phyloP scores from a whole-genome alignment of 768 basidiomycete genomes.

The Phylloporus arenicola region DNA sequence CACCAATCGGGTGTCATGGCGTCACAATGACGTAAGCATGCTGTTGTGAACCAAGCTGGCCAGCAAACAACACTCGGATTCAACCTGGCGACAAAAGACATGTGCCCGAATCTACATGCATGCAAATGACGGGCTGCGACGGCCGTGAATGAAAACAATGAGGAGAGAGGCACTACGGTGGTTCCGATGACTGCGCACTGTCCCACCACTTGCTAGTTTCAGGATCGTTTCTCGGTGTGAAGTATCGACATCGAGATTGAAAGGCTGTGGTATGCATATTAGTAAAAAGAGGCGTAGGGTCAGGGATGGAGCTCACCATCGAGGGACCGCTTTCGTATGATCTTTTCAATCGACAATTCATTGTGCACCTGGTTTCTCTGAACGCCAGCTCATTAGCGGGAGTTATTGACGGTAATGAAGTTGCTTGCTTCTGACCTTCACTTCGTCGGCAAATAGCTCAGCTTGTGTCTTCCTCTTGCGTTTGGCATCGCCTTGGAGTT shows the following conservation, averaged over 20 bases:
- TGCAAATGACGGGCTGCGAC: conserved; percentile 10
- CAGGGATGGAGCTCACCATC: conserved; percentile 48
- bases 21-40: conserved; percentile 26
- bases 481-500: conserved; percentile 39
- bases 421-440: conserved; percentile 49
- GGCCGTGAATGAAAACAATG: conserved; percentile 25
- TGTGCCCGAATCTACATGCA: conserved; percentile 11
- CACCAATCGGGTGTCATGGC: conserved; percentile 11
- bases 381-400: conserved; percentile 22
- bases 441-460: conserved; percentile 58
- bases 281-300: conserved; percentile 12
- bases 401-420: conserved; percentile 28
- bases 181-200: conserved; percentile 31
- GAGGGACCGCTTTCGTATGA: conserved; percentile 62
- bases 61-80: conserved; percentile 1
- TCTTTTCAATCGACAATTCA: conserved; percentile 66
- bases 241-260: conserved; percentile 73
- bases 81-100: conserved; percentile 2
- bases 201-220: conserved; percentile 59
- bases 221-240: conserved; percentile 53
- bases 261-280: conserved; percentile 50
- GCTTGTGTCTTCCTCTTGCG: conserved; percentile 49
- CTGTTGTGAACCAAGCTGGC: background rate
- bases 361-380: conserved; percentile 73
- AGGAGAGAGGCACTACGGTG: conserved; percentile 28